Conservation (phyloP, 768 basidiomycete genomes). For the Boletus subcaerulescens region DNA sequence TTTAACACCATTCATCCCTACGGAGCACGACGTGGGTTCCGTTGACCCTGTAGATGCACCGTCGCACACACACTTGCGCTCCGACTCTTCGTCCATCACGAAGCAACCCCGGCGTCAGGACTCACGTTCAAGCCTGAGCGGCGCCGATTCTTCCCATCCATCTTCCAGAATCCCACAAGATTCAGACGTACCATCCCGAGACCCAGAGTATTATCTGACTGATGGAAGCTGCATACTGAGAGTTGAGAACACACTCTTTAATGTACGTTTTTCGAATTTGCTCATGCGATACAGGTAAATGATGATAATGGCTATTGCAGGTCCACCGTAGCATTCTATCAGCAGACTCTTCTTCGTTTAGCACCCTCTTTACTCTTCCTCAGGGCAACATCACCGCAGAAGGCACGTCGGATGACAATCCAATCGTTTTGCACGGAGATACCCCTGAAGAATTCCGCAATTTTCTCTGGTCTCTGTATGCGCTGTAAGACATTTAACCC, state of each 20-base stretch:
- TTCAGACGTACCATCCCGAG: constrained; percentile 28
- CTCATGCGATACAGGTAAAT: background rate
- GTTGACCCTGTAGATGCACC: background rate
- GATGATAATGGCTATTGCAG: constrained; percentile 29
- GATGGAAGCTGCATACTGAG: constrained; percentile 69
- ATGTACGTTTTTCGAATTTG: constrained; percentile 41
- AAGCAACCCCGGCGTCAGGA: constrained; percentile 11
- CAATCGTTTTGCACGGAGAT: constrained; percentile 62
- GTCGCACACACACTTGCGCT: constrained; percentile 3
- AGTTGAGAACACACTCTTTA: constrained; percentile 65
- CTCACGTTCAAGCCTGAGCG: constrained; percentile 1
- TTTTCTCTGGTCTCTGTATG: constrained; percentile 77
- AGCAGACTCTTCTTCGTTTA: constrained; percentile 62
- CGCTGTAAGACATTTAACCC: constrained; percentile 47
- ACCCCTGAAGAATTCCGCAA: constrained; percentile 63
- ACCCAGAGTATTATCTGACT: constrained; percentile 58
- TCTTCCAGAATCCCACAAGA: constrained; percentile 6
- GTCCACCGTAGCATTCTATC: constrained; percentile 60
- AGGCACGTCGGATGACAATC: constrained; percentile 62
- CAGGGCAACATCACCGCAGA: constrained; percentile 50
- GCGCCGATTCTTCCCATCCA: background rate
- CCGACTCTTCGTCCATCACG: constrained; percentile 2
- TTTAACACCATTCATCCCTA: constrained; percentile 20
- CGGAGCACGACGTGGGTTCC: constrained; percentile 14
- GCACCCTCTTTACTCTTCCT: constrained; percentile 65